These are phyloP conservation scores for Cystofilobasidium capitatum DNA, from an alignment of 768 basidiomycete genomes.

Conservation along the genomic window DNA sequence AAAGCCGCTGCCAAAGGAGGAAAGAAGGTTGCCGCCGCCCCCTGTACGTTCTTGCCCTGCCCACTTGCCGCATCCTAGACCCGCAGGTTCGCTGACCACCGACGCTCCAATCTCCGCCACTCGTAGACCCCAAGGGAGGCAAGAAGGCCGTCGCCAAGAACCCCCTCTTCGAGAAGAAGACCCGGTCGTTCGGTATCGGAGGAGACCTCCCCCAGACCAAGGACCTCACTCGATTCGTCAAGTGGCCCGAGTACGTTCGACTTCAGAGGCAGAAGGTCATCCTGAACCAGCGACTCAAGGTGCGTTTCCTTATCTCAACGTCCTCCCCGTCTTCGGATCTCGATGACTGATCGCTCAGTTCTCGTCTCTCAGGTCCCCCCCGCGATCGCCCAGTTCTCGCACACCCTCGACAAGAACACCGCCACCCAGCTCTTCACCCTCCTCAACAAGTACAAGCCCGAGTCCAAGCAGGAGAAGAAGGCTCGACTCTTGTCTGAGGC, in stretches of 20 bases:
- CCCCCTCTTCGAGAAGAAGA: slow-evolving; percentile 82
- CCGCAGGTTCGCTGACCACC: not conserved
- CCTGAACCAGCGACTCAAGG: slow-evolving; percentile 89
- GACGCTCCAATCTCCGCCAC: not conserved
- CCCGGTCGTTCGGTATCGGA: slow-evolving; percentile 93
- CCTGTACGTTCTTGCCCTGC: slow-evolving; percentile 34
- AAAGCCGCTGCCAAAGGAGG: slow-evolving; percentile 39
- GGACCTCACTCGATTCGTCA: slow-evolving; percentile 94
- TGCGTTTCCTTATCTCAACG: slow-evolving; percentile 23
- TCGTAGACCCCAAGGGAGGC: slow-evolving; percentile 51
- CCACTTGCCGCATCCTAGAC: not conserved
- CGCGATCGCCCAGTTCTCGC: slow-evolving; percentile 88
- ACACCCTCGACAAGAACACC: slow-evolving; percentile 98
- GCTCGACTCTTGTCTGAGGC: slow-evolving; percentile 62
- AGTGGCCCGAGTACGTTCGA: slow-evolving; percentile 98
- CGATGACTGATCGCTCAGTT: not conserved
- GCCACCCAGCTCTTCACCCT: slow-evolving; percentile 97
- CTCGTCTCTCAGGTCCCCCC: slow-evolving; percentile 57
- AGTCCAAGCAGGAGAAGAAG: slow-evolving; percentile 96
- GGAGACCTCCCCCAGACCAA: slow-evolving; percentile 82
- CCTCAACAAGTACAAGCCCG: slow-evolving; percentile 71
- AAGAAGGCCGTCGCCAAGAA: slow-evolving; percentile 65
- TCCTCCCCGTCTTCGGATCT: not conserved
- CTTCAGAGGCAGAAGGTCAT: slow-evolving; percentile 98
- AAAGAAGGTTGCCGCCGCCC: slow-evolving; percentile 41